These are phyloP conservation scores for Odontarrhena argentea DNA, from an alignment of 345 rosid species.

Conservation along the genomic window DNA sequence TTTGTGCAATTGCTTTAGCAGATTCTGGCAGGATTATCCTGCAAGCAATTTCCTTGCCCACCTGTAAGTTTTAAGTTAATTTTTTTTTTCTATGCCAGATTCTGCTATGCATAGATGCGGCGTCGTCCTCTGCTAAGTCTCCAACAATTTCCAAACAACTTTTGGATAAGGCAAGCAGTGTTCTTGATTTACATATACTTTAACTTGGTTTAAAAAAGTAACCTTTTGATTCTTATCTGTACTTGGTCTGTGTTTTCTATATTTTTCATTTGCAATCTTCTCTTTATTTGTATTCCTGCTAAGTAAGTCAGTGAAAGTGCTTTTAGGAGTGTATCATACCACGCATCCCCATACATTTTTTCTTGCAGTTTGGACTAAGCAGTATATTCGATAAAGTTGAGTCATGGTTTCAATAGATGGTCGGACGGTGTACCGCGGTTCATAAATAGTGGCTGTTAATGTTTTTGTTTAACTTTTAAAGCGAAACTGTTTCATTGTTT, in stretches of 20 bases:
- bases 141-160: slow-evolving; percentile 74
- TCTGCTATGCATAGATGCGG: slow-evolving; percentile 91
- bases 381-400: neutral
- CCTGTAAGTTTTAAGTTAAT: slow-evolving; percentile 34
- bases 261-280: neutral
- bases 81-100: slow-evolving; percentile 55
- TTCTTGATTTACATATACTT: slow-evolving; percentile 25
- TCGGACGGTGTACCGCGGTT: neutral
- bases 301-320: slow-evolving; percentile 3
- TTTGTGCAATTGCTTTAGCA: neutral
- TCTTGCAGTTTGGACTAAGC: slow-evolving; percentile 20
- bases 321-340: slow-evolving; percentile 16
- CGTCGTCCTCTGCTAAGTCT: slow-evolving; percentile 86
- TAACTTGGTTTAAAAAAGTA: slow-evolving; percentile 19
- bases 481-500: slow-evolving; percentile 16
- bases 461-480: neutral
- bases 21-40: slow-evolving; percentile 16
- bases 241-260: slow-evolving; percentile 19
- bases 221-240: slow-evolving; percentile 8
- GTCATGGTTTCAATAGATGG: slow-evolving; percentile 2
- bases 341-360: neutral
- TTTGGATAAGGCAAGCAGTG: slow-evolving; percentile 73
- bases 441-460: slow-evolving; percentile 15
- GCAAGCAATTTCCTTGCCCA: slow-evolving; percentile 18
- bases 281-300: slow-evolving; percentile 9